These are phyloP conservation scores for Nemania abortiva DNA, from an alignment of 2,329 filamentous ascomycete species.

Conservation along the genomic window DNA sequence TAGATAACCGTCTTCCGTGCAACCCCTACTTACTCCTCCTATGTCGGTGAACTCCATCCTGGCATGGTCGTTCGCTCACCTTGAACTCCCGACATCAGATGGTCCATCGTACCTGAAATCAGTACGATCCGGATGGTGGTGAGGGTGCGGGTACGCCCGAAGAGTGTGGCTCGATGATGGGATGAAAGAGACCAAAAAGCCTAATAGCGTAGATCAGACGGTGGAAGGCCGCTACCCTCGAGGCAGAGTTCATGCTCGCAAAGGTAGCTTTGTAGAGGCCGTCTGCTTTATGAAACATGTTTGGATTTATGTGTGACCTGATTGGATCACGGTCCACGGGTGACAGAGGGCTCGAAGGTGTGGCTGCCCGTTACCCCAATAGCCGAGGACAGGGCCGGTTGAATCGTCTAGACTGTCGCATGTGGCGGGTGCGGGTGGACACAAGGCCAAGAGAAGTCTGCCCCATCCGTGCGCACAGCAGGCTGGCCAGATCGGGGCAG, in stretches of 20 bases:
- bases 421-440: conserved; percentile 29
- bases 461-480: conserved; percentile 34
- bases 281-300: conserved; percentile 9
- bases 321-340: conserved; percentile 12
- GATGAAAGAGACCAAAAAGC: conserved; percentile 35
- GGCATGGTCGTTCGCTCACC: conserved; percentile 2
- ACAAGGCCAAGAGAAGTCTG: conserved; percentile 19
- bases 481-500: conserved; percentile 29
- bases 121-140: conserved; percentile 23
- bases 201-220: conserved; percentile 40
- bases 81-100: conserved; percentile 16
- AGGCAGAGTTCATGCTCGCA: conserved; percentile 24
- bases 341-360: conserved; percentile 7
- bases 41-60: not conserved
- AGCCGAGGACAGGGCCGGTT: conserved; percentile 26
- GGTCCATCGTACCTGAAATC: conserved; percentile 25
- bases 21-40: not conserved
- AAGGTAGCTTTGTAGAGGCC: conserved; percentile 12
- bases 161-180: conserved; percentile 23
- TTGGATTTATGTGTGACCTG: conserved; percentile 5
- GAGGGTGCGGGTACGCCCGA: conserved; percentile 28
- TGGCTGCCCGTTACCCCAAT: conserved; percentile 10
- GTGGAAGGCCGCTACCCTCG: not conserved
- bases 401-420: conserved; percentile 37
- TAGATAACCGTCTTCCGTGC: not conserved